A percentile compares a stretch with the other conserved stretches of the same genome.
These are phyloP conservation scores for Penstemon davidsonii DNA, from an alignment of 257 asterid species.

Conservation along the genomic window DNA sequence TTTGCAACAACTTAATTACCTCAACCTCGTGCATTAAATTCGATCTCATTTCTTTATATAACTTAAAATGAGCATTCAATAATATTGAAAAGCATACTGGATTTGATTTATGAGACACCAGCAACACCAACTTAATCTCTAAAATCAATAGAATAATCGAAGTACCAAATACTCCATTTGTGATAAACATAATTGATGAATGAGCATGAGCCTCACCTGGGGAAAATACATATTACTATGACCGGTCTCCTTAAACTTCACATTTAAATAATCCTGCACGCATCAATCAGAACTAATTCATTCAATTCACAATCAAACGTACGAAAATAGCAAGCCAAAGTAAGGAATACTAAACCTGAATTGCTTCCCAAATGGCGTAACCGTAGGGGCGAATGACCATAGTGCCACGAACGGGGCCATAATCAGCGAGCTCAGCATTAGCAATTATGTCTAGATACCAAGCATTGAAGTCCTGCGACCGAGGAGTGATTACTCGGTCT, in stretches of 20 bases:
- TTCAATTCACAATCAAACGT: slow-evolving; percentile 6
- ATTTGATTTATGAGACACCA: too few species aligned
- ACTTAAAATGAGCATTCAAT: too few species aligned
- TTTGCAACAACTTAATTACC: too few species aligned
- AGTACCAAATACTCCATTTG: background rate
- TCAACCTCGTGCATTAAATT: too few species aligned
- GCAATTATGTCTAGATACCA: slow-evolving; percentile 94
- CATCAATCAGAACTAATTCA: slow-evolving; percentile 17
- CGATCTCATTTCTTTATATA: too few species aligned
- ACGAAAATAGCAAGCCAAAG: background rate
- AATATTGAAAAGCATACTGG: too few species aligned
- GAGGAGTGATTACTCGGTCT: slow-evolving; percentile 78
- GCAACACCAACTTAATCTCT: background rate
- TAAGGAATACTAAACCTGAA: slow-evolving; percentile 55
- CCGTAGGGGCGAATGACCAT: slow-evolving; percentile 99
- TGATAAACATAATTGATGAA: background rate
- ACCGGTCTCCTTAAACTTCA: slow-evolving; percentile 96
- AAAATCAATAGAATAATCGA: background rate
- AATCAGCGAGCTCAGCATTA: slow-evolving; percentile 94
- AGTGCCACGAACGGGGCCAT: slow-evolving; percentile 99
- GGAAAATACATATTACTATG: slow-evolving; percentile 99
- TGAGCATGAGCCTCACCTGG: slow-evolving; percentile 54
- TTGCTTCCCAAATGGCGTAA: slow-evolving; percentile 99
- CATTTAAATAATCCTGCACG: slow-evolving; percentile 90
- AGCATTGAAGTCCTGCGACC: slow-evolving; percentile 94